Percentiles rank a stretch among this genome's conserved stretches.
Evolutionary conservation across 352 stramenopile species (phyloP).

Genomic region (Phytophthora multivora): DNA sequence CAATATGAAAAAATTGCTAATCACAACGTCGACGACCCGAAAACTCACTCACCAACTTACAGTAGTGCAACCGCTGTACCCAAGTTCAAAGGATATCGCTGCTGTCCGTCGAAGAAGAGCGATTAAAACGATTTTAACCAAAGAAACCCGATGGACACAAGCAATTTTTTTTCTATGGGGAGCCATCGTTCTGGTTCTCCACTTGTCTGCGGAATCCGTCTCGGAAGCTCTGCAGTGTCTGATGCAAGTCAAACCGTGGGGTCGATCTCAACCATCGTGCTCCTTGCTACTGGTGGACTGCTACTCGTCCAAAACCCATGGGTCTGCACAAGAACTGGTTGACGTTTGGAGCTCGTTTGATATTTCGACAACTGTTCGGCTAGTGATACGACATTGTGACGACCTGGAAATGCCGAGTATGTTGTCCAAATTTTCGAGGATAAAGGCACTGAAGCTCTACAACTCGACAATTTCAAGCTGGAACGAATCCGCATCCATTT

Average conservation of each 20-base stretch:
- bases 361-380: conserved; percentile 7
- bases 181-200: conserved; percentile 14
- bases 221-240: conserved; percentile 11
- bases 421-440: conserved; percentile 28
- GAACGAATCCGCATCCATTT: conserved; percentile 21
- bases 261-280: conserved; percentile 25
- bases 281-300: conserved; percentile 35
- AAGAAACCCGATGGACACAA: not conserved
- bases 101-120: too few relatives aligned
- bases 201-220: conserved; percentile 16
- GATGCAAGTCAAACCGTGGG: conserved; percentile 39
- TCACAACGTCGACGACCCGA: too few relatives aligned
- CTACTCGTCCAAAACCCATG: conserved; percentile 2
- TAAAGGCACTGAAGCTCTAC: conserved; percentile 40
- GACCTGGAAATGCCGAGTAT: conserved; percentile 26
- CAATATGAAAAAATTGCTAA: conserved; percentile 38
- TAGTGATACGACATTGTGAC: conserved; percentile 47
- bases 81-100: too few relatives aligned
- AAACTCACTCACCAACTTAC: too few relatives aligned
- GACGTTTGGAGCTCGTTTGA: conserved; percentile 24
- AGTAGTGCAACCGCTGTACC: too few relatives aligned
- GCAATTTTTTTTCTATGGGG: conserved; percentile 31
- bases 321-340: conserved; percentile 11
- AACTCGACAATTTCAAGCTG: conserved; percentile 41
- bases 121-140: too few relatives aligned